These are phyloP conservation scores for Echinochloa phyllopogon DNA, from an alignment of 176 grass and related monocot species.

Conservation along the genomic window DNA sequence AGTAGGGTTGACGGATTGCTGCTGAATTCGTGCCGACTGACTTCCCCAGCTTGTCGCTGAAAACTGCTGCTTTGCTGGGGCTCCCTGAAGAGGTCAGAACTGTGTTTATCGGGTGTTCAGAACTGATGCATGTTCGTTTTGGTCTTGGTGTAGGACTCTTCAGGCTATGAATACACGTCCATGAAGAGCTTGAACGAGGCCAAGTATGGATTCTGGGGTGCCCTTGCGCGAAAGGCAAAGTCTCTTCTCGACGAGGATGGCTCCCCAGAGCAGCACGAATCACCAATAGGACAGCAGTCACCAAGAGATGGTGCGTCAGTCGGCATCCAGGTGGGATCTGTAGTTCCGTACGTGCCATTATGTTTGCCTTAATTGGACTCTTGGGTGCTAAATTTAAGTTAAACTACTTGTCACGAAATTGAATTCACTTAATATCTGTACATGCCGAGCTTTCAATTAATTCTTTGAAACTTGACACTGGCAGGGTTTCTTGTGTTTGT, in stretches of 20 bases:
- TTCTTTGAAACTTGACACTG: not conserved
- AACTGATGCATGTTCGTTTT: not conserved
- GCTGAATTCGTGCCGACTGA: slow-evolving; percentile 10
- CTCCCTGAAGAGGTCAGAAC: not conserved
- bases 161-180: slow-evolving; percentile 71
- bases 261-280: slow-evolving; percentile 53
- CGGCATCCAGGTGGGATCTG: slow-evolving; percentile 58
- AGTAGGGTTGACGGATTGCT: not conserved
- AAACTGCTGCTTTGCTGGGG: not conserved
- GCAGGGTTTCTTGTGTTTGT: not conserved
- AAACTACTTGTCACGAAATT: not conserved
- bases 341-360: slow-evolving; percentile 8
- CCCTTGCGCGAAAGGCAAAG: slow-evolving; percentile 84
- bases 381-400: slow-evolving; percentile 12
- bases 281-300: slow-evolving; percentile 38
- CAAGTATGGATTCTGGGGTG: slow-evolving; percentile 88
- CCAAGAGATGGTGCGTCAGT: slow-evolving; percentile 42
- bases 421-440: slow-evolving; percentile 16
- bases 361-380: slow-evolving; percentile 24
- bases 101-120: not conserved
- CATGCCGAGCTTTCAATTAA: slow-evolving; percentile 27
- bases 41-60: not conserved
- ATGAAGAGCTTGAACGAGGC: slow-evolving; percentile 90
- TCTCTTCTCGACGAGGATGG: slow-evolving; percentile 84
- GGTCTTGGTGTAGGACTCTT: slow-evolving; percentile 60